Conservation (phyloP, 1,284 basidiomycete species). For the Irpex sp. region DNA sequence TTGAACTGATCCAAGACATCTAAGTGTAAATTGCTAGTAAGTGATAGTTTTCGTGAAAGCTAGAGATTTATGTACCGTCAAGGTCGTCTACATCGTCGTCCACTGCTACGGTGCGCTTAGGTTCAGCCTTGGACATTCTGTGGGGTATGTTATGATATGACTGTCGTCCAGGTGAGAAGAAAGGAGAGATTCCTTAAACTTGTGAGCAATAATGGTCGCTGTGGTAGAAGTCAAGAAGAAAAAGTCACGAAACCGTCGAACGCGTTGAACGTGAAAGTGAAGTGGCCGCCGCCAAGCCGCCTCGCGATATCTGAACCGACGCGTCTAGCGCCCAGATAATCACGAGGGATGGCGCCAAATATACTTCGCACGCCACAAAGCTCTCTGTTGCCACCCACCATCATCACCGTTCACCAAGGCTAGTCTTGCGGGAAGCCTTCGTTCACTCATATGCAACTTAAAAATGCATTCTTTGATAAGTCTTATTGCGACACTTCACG, state of each 20-base stretch:
- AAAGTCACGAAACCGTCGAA: not conserved
- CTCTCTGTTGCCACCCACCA: not conserved
- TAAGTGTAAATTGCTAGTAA: constrained; percentile 17
- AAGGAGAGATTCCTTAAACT: not conserved
- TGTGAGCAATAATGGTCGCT: not conserved
- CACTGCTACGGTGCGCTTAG: constrained; percentile 16
- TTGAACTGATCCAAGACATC: constrained; percentile 54
- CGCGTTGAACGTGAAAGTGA: not conserved
- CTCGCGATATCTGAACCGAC: not conserved
- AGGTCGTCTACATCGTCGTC: constrained; percentile 74
- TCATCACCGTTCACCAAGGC: too few relatives aligned
- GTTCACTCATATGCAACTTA: too few relatives aligned
- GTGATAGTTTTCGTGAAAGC: not conserved
- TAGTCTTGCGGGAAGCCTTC: too few relatives aligned
- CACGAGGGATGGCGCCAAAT: not conserved
- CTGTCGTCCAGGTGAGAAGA: not conserved
- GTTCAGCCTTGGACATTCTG: not conserved
- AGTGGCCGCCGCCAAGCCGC: not conserved
- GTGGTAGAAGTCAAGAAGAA: not conserved
- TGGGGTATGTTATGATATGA: not conserved
- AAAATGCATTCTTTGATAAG: too few relatives aligned
- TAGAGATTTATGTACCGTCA: constrained; percentile 45
- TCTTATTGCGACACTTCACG: too few relatives aligned
- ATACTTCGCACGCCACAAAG: not conserved
- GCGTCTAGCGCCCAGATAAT: not conserved